A percentile compares a stretch with the other conserved stretches of the same genome.
phyloP scores from a whole-genome alignment of 176 grass and related monocot species.

The Tuctoria greenei region DNA sequence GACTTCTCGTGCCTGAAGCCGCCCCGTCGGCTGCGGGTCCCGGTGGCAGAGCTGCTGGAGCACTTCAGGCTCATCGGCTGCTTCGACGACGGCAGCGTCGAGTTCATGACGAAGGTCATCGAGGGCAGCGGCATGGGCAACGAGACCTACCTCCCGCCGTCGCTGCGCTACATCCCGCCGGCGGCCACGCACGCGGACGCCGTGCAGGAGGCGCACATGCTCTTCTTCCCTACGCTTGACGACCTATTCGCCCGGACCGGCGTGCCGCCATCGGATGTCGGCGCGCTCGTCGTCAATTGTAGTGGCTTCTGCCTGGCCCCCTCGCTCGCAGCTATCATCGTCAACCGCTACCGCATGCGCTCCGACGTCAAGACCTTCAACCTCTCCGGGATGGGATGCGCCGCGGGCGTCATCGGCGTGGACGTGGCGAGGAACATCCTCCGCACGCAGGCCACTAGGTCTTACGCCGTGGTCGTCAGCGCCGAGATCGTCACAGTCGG shows the following conservation, averaged over 20 bases:
- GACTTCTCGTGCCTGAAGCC: constrained; percentile 83
- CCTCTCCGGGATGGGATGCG: constrained; percentile 88
- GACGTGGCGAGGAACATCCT: constrained; percentile 50
- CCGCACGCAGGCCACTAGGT: not conserved
- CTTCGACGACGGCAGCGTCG: constrained; percentile 61
- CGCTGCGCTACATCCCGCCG: constrained; percentile 57
- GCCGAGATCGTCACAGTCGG: constrained; percentile 65
- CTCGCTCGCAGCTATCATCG: constrained; percentile 57
- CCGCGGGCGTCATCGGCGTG: constrained; percentile 49
- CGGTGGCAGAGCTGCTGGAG: constrained; percentile 38
- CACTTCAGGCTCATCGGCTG: constrained; percentile 54
- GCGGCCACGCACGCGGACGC: constrained; percentile 39
- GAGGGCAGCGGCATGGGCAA: constrained; percentile 66
- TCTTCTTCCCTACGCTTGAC: constrained; percentile 51
- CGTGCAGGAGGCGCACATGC: constrained; percentile 44
- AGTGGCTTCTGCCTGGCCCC: constrained; percentile 52
- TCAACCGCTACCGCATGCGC: constrained; percentile 48
- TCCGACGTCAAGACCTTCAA: constrained; percentile 50
- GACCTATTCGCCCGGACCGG: constrained; percentile 50
- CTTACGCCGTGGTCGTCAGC: constrained; percentile 63
- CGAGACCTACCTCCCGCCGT: constrained; percentile 62
- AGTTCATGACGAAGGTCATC: constrained; percentile 68
- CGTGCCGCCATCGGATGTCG: constrained; percentile 44
- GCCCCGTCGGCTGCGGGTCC: constrained; percentile 36
- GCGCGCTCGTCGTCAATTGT: constrained; percentile 66